A percentile compares a stretch with the other conserved stretches of the same genome.
Evolutionary conservation across 129 eudicot genomes (phyloP).

Genomic region (Ambrosia artemisiifolia): DNA sequence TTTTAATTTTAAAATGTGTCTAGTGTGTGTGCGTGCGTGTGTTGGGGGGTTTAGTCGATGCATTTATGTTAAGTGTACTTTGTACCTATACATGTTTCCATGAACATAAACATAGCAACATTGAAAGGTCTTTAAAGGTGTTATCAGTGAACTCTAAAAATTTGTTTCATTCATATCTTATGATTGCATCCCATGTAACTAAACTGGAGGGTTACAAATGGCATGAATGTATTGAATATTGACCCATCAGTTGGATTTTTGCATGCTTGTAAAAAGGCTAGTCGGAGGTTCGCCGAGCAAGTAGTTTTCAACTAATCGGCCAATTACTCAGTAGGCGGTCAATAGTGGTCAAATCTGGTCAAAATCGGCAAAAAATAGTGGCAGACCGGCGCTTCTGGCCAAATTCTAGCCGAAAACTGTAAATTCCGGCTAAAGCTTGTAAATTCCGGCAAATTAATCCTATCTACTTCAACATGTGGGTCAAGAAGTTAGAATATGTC

Average conservation of each 20-base stretch:
- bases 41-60: background rate
- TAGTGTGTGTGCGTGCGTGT: slow-evolving; percentile 10
- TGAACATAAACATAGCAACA: slow-evolving; percentile 15
- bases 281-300: too few relatives aligned
- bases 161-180: background rate
- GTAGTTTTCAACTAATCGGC: too few relatives aligned
- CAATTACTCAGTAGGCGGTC: too few relatives aligned
- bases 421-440: too few relatives aligned
- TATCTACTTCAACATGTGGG: too few relatives aligned
- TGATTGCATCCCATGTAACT: background rate
- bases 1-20: background rate
- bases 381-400: too few relatives aligned
- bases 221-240: background rate
- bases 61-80: slow-evolving; percentile 6
- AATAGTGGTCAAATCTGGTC: too few relatives aligned
- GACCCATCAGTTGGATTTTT: background rate
- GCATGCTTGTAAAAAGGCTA: background rate
- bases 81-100: slow-evolving; percentile 11
- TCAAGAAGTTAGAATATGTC: too few relatives aligned
- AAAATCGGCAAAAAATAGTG: too few relatives aligned
- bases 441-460: too few relatives aligned
- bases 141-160: background rate
- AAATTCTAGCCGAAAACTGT: too few relatives aligned
- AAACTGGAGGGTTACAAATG: background rate
- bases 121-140: background rate